Base-by-base conservation (phyloP, 1,284 basidiomycete species). In the Phlebopus sp. region DNA sequence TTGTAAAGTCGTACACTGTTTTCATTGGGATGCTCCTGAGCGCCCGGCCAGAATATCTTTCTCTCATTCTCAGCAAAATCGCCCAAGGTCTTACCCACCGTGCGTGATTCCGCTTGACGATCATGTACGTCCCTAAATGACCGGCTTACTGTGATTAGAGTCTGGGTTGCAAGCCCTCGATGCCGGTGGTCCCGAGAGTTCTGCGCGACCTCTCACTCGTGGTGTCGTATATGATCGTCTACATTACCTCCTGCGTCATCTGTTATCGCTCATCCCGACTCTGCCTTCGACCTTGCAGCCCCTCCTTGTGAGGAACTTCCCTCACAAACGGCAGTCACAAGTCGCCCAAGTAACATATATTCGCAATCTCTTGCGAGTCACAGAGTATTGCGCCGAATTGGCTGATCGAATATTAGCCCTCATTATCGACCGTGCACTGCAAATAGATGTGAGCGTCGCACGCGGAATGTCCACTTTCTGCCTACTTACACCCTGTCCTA, bases 11-110 rank as follows among this genome's bases (percentile, higher is more conserved):
- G 11, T 97, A 93, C 66, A 85, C 84, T 21, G 81, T 88, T 21
- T 97, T 97, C 63, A 82, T 94, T 38, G 91, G 92, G 37, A 91
- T 95, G 72, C 81, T 99, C 32, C 83, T 97, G 55, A 93, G 89
- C 56, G 93, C 96, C n/a, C 76, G 91, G 53, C 90, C 92, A 51
- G 92, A 96, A 68, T 99, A 97, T 73, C 78, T 97, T 27, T 86
- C 84, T 30, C 77, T 89, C 51, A 85, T 98, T 8, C 78, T 97
- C 9, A 77, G 77, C 46, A 92, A 83, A 67, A 84, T 91, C 34
- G 82, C 93, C 6, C 84, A 85, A 50, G 92, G 92, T 11, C 81
- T 98, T 49, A 90, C 90, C 17, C 86, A 90, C 75, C 91, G 94
- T 97, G 69, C 68, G 93, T 76, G 18, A 18, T 52, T 48, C 50